Evolutionary conservation across 2,329 filamentous ascomycete genomes (phyloP).

Genomic region (Alternaria gaisen): DNA sequence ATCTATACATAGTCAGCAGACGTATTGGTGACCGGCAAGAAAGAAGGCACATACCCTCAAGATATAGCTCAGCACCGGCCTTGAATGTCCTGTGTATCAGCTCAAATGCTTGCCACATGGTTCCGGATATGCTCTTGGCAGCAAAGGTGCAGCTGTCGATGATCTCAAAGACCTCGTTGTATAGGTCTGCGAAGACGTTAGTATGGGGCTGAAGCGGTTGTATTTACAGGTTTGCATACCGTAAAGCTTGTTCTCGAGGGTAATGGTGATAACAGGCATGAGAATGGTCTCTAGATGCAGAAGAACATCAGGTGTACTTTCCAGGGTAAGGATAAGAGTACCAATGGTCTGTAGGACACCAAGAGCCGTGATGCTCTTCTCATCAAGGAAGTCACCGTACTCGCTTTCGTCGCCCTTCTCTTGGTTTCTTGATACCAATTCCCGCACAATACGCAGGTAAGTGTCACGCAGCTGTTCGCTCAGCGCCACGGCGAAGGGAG

Average conservation of each 20-base stretch:
- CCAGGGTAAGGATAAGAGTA: conserved; percentile 92
- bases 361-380: conserved; percentile 97
- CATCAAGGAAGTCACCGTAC: conserved; percentile 91
- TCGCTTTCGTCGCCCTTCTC: conserved; percentile 78
- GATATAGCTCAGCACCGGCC: conserved; percentile 92
- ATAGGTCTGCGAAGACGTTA: conserved; percentile 70
- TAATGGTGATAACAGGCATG: conserved; percentile 96
- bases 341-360: conserved; percentile 98
- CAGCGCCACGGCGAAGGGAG: conserved; percentile 93
- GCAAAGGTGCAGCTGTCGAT: conserved; percentile 99
- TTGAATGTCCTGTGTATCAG: conserved; percentile 97
- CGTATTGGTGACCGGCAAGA: neutral
- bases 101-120: conserved; percentile 99
- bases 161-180: conserved; percentile 98
- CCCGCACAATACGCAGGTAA: conserved; percentile 90
- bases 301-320: conserved; percentile 95
- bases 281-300: conserved; percentile 93
- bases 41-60: conserved; percentile 66
- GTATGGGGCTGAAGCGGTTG: conserved; percentile 4
- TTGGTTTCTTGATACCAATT: conserved; percentile 85
- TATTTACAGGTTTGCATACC: conserved; percentile 58
- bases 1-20: conserved; percentile 59
- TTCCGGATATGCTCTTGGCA: conserved; percentile 91
- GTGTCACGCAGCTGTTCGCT: conserved; percentile 96
- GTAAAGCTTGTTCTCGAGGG: conserved; percentile 96